Conservation (phyloP, 2,329 filamentous ascomycete genomes). For the Dactylellina haptotyla region DNA sequence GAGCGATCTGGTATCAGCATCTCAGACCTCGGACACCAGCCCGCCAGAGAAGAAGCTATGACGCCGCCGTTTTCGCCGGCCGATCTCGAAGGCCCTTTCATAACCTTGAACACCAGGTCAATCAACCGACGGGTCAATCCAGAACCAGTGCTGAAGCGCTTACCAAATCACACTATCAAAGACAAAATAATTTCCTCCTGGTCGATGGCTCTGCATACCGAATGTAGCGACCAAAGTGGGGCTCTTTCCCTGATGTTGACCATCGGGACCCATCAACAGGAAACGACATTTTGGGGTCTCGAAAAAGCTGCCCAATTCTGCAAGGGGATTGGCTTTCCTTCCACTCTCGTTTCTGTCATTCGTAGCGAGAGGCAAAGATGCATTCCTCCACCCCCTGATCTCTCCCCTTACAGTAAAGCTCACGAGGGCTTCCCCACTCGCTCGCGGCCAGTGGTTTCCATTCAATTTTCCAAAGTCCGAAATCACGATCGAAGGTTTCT, state of each 20-base stretch:
- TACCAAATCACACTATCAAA: constrained; percentile 22
- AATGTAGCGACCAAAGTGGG: constrained; percentile 26
- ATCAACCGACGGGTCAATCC: constrained; percentile 5
- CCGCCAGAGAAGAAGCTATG: not conserved
- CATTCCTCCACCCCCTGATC: constrained; percentile 40
- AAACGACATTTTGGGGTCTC: constrained; percentile 30
- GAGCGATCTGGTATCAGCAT: constrained; percentile 15
- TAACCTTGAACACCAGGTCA: not conserved
- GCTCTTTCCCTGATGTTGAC: not conserved
- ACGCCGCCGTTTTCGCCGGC: constrained; percentile 19
- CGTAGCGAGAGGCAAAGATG: constrained; percentile 29
- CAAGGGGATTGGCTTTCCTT: constrained; percentile 31
- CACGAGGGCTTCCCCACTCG: constrained; percentile 29
- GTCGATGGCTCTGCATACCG: constrained; percentile 28
- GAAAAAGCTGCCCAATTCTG: constrained; percentile 50
- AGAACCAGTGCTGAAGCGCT: constrained; percentile 19
- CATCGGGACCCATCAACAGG: constrained; percentile 20
- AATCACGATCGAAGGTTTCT: not conserved
- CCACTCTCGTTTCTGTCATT: constrained; percentile 24
- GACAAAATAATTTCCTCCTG: not conserved
- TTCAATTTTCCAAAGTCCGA: not conserved
- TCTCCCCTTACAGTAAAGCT: constrained; percentile 32
- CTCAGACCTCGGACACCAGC: constrained; percentile 19
- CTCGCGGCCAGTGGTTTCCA: not conserved
- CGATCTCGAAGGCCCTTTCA: constrained; percentile 24